Evolutionary conservation across 768 basidiomycete species (phyloP), one percentile per base, ranked within the genome.

Genomic region (Termitomyces sp.): DNA sequence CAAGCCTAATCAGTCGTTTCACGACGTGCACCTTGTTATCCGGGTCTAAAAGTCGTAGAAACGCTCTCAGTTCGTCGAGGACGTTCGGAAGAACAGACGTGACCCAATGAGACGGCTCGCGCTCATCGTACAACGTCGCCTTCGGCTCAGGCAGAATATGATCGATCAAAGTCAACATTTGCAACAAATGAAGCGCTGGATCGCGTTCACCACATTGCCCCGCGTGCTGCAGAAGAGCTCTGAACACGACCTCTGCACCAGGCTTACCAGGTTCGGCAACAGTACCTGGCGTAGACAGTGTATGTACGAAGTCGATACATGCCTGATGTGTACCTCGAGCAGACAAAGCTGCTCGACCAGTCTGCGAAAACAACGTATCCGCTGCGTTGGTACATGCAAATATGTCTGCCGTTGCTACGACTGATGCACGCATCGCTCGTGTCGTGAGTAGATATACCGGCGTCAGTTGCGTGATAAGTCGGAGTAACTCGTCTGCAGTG

Each of bases 151-250:
- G 86, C 1, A 91, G 71, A 33, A 90, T 66, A 54, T 73, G 72
- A 61, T 87, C 81, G 44, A 90, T 62, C 49, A 92, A 74, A 46
- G 72, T 70, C 63, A 81, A 82, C 3, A 82, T 71, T 64, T 87
- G 85, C 33, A 74, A 67, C 3, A 87, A 62, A 53, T 83, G 84
- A 58, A 77, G 74, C 0, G 76, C 78, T 2, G 87, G 87, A 64
- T 92, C 87, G 9, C 71, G 72, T 44, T 75, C 71, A 20, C 70
- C 69, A 35, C 68, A 65, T 14, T 65, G 62, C 1, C 73, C 62
- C 1, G 75, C 78, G 58, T 81, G 77, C 35, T 77, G 79, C n/a
- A 92, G 70, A 35, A 92, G 72, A 0, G 77, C 73, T 26, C 76
- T 76, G 46, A 92, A 70, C 22, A 89, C 74, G 32, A 84, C 70